Conservation (phyloP, 164 flowering plant species). For the Nymphaea thermarum region DNA sequence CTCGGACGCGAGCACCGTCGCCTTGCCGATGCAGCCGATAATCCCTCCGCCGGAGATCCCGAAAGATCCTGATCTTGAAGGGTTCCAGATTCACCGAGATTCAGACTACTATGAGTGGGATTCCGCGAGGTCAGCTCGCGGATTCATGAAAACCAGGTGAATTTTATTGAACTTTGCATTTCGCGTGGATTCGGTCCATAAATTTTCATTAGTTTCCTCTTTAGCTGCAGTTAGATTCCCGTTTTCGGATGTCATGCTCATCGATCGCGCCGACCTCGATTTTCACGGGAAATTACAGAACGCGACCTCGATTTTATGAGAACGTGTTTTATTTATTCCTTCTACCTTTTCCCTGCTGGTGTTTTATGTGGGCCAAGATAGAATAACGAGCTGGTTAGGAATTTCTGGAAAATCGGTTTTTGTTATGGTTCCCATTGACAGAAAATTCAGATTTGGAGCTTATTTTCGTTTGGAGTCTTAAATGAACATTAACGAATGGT, state of each 20-base stretch:
- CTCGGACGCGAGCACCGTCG: not conserved
- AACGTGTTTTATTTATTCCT: too few species aligned
- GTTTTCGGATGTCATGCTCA: not conserved
- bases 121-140: not conserved
- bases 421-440: not conserved
- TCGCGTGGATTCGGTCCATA: not conserved
- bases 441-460: too few species aligned
- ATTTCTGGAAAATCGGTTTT: not conserved
- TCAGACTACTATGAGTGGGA: too few species aligned
- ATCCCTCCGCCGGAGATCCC: not conserved
- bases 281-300: not conserved
- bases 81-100: not conserved
- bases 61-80: not conserved
- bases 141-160: not conserved
- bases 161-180: too few species aligned
- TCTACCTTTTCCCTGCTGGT: not conserved
- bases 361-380: not conserved
- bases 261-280: not conserved
- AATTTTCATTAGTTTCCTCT: not conserved
- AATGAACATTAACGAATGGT: too few species aligned
- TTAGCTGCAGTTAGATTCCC: not conserved
- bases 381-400: too few species aligned
- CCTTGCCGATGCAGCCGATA: not conserved
- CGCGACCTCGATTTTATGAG: not conserved
- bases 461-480: not conserved